phyloP scores from a whole-genome alignment of 2,329 filamentous ascomycete genomes.

The Cadophora gregata region DNA sequence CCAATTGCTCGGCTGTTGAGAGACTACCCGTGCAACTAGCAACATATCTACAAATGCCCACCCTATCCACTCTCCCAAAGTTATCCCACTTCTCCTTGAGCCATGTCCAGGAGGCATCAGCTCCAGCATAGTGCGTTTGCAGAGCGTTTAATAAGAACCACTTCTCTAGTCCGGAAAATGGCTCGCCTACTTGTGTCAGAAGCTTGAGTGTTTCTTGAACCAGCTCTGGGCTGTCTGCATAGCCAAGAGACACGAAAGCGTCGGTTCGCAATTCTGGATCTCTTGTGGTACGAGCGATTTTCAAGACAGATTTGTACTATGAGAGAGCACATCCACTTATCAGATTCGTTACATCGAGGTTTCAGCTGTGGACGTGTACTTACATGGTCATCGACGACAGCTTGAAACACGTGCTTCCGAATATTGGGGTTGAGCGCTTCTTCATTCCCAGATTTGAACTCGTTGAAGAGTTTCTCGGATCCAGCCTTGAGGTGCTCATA shows the following conservation, averaged over 20 bases:
- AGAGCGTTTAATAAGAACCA: neutral
- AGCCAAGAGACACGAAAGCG: neutral
- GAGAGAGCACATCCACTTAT: neutral
- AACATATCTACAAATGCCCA: neutral
- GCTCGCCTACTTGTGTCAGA: neutral
- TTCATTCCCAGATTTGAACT: conserved; percentile 24
- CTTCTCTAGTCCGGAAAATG: neutral
- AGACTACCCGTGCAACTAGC: neutral
- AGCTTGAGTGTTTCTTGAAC: neutral
- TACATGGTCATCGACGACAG: conserved; percentile 18
- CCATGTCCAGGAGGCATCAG: neutral
- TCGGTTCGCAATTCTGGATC: neutral
- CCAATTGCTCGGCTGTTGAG: neutral
- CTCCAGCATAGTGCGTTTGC: neutral
- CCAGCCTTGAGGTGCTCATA: conserved; percentile 18
- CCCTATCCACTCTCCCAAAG: neutral
- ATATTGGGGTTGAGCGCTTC: conserved; percentile 31
- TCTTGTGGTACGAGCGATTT: neutral
- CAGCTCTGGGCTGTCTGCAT: neutral
- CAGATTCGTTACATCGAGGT: neutral
- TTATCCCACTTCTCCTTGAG: neutral
- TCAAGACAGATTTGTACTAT: neutral
- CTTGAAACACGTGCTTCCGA: conserved; percentile 23
- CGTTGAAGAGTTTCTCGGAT: conserved; percentile 25
- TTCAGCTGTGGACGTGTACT: neutral